Evolutionary conservation across 2,329 filamentous ascomycete species (phyloP).

Genomic region (Neopestalotiopsis sp.): DNA sequence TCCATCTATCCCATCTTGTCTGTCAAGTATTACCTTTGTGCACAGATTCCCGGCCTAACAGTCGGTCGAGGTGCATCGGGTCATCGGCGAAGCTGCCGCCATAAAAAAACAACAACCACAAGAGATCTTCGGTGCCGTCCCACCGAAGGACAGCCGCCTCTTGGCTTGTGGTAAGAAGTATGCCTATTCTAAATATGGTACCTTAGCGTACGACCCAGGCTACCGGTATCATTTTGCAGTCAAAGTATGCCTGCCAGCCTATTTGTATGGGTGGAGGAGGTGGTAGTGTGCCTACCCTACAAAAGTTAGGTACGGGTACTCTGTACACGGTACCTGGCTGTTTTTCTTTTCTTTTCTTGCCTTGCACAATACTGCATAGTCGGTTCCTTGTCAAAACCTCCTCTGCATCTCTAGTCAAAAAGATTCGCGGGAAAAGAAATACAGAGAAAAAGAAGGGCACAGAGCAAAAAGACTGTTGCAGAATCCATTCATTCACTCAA

Average conservation of each 20-base stretch:
- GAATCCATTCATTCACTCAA: not conserved
- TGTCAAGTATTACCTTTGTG: too few species aligned
- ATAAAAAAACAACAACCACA: not conserved
- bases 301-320: not conserved
- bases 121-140: not conserved
- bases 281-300: not conserved
- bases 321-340: not conserved
- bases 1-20: too few species aligned
- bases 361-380: not conserved
- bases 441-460: not conserved
- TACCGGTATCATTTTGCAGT: slow-evolving; percentile 11
- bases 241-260: not conserved
- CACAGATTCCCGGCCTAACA: not conserved
- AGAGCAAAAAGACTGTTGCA: not conserved
- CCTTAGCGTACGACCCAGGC: slow-evolving; percentile 11
- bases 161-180: slow-evolving; percentile 3
- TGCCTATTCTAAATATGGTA: slow-evolving; percentile 16
- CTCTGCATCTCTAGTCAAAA: not conserved
- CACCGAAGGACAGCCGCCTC: not conserved
- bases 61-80: not conserved
- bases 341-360: not conserved
- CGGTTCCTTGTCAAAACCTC: not conserved
- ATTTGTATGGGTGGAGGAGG: not conserved
- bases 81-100: not conserved
- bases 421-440: not conserved